Conservation (phyloP, 1,139 yeast species). For the Magnusiomyces paraingens region DNA sequence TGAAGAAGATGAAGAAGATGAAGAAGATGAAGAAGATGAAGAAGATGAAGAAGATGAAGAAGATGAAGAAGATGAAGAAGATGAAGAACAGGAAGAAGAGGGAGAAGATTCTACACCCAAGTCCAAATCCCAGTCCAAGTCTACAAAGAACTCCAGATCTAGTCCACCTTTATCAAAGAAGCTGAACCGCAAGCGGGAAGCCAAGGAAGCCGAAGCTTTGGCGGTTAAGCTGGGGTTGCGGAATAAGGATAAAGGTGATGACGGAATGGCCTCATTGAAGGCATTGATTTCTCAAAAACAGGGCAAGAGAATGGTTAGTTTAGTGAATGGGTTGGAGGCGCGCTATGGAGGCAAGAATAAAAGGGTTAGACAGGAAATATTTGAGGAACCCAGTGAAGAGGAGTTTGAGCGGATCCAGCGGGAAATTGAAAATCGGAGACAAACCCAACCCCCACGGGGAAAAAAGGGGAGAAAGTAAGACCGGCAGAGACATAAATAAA, state of each 20-base stretch:
- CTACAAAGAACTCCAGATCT: too few species aligned
- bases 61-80: conserved; percentile 47
- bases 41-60: neutral
- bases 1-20: conserved; percentile 28
- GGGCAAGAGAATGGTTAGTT: conserved; percentile 39
- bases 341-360: conserved; percentile 41
- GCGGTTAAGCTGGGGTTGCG: conserved; percentile 43
- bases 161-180: conserved; percentile 38
- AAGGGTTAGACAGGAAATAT: conserved; percentile 27
- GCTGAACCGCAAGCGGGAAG: conserved; percentile 47
- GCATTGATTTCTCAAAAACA: conserved; percentile 25
- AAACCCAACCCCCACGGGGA: conserved; percentile 4
- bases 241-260: conserved; percentile 27
- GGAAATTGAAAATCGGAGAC: conserved; percentile 8
- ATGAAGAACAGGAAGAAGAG: too few species aligned
- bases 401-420: conserved; percentile 40
- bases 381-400: conserved; percentile 30
- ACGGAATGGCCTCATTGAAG: conserved; percentile 21
- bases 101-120: too few species aligned
- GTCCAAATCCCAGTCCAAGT: too few species aligned
- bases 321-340: conserved; percentile 47
- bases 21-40: neutral
- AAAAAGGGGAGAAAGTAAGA: neutral
- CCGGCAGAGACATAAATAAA: neutral
- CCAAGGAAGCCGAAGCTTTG: conserved; percentile 60